Evolutionary conservation across 2,329 filamentous ascomycete genomes (phyloP), one percentile per base, ranked within the genome.

Genomic region (Graphilbum sp.): DNA sequence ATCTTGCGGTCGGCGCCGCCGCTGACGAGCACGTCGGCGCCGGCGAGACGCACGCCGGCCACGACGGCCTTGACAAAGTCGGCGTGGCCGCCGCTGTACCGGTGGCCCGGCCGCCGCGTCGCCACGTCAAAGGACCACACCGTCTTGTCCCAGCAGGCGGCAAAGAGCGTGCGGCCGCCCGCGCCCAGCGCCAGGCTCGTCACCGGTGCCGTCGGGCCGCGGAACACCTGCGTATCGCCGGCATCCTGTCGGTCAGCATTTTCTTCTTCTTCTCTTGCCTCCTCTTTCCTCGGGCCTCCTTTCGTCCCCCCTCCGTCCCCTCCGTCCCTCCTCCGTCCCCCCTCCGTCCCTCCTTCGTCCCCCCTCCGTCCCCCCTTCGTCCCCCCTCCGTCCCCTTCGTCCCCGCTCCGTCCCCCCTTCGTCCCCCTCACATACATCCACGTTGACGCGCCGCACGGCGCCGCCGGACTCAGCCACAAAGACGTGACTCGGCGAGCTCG

Each of bases 101-200:
- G 67, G n/a, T 62, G n/a, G n/a, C 5, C 63, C 1, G 62, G 58
- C 23, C 63, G 54, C 32, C 63, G 64, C 4, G 72, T 72, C 16
- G 66, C 61, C 24, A 79, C 61, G 49, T 82, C 68, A 81, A 85
- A 95, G 24, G 79, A 81, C 77, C 86, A 94, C 41, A 96, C 70
- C 17, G 74, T 69, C 60, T 93, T 94, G 60, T 98, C 88, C 90
- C 90, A 98, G 42, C 79, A 90, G 25, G 87, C 88, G 19, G 85
- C 85, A 55, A 85, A 95, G 11, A 95, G 53, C 1, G 60, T 29
- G 11, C 27, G 27, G 27, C 27, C 27, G 4, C 62, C 54, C 13
- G 74, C 69, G 33, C 72, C 76, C 27, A 84, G 63, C 15, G 80
- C 74, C 21, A 93, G 58, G 47, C 79, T 82, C 10, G 84, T 88